Evolutionary conservation across 176 grass and related monocot species (phyloP), one percentile per base, ranked within the genome.

Genomic region (Oryza meridionalis): DNA sequence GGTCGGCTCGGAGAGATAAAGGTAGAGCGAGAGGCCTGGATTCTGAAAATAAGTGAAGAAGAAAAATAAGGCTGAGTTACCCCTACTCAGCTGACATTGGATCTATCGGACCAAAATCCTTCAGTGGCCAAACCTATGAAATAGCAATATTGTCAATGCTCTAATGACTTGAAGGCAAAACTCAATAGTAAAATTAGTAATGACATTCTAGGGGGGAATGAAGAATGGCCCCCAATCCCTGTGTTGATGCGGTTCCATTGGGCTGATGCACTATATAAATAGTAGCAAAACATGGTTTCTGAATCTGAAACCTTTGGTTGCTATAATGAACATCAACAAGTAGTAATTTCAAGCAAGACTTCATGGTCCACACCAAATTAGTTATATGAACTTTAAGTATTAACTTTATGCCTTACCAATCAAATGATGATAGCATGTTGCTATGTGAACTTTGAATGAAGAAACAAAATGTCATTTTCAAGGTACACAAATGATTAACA

Each of bases 41-140:
- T 53, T 73, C 47, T 21, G 10, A 40, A 22, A 81, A 68, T 2
- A 88, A 63, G 32, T 40, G 17, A 11, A 38, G 5, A 4, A 10
- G 51, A 74, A 29, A 29, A 33, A 25, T 21, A 13, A 67, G 6
- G 33, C 12, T 66, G 33, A 55, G 7, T 81, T 66, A 88, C 88
- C 85, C 77, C 11, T 27, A 25, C 71, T 69, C 69, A 40, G 29
- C 58, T 85, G 29, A 90, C 50, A 88, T 82, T 77, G 75, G 65
- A 72, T 79, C 85, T 72, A 93, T 80, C 35, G 22, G 61, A 80
- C 91, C 91, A 80, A 90, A 71, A n/a, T 13, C 40, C 69, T 85
- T 61, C 12, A 44, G 55, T 63, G 91, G 91, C 88, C 86, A 93
- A 53, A 93, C 77, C 88, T 93, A 84, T 78, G 38, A 32, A 77